These are phyloP conservation scores for Arabidopsis hybrid DNA, from an alignment of 441 rosid species.

Conservation along the genomic window DNA sequence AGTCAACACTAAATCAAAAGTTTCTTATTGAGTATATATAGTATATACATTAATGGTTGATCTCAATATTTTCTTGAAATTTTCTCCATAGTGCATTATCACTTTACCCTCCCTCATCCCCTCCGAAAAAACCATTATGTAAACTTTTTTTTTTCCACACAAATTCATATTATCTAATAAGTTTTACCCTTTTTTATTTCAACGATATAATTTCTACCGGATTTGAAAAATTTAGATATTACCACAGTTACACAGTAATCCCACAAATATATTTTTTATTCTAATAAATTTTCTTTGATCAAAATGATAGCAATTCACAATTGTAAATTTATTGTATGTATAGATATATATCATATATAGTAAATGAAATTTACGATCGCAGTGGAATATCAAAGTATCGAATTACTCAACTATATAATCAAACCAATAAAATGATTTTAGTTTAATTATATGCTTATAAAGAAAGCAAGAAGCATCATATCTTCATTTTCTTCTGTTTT, in stretches of 20 bases:
- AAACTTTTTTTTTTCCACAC: too few species aligned
- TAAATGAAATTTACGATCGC: not conserved
- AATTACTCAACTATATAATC: not conserved
- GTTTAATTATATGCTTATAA: not conserved
- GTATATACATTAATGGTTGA: not conserved
- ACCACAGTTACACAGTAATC: too few species aligned
- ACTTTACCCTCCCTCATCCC: not conserved
- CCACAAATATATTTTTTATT: too few species aligned
- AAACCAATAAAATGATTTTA: not conserved
- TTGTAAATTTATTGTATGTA: not conserved
- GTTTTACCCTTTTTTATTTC: too few species aligned
- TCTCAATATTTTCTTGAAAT: conserved; percentile 25
- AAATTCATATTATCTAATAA: not conserved
- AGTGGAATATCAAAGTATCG: not conserved
- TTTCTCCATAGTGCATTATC: not conserved
- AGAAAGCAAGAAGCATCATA: conserved; percentile 2
- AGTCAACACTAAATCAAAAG: conserved; percentile 30
- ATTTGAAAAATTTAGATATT: too few species aligned
- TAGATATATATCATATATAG: not conserved
- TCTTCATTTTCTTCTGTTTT: conserved; percentile 6
- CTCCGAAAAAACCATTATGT: not conserved
- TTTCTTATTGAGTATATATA: not conserved
- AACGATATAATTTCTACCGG: not conserved
- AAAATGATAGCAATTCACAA: not conserved
- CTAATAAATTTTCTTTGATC: too few species aligned